phyloP scores from a whole-genome alignment of 176 grass and related monocot genomes.

The Alloteropsis semialata region DNA sequence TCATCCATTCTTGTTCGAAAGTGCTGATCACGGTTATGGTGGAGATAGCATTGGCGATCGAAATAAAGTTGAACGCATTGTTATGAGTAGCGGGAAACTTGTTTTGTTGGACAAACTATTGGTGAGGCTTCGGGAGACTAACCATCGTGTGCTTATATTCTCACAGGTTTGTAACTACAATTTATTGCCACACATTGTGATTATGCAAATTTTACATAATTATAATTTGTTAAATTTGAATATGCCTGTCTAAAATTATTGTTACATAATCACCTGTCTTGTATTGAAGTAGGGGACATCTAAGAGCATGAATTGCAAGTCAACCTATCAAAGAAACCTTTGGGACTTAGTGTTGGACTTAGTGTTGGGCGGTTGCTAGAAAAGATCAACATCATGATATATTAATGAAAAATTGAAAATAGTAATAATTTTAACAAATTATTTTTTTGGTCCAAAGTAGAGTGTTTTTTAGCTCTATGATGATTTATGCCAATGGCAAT shows the following conservation, averaged over 20 bases:
- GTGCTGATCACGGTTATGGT: slow-evolving; percentile 99
- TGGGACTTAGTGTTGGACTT: not conserved
- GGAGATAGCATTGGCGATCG: slow-evolving; percentile 82
- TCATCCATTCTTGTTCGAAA: slow-evolving; percentile 99
- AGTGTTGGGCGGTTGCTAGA: not conserved
- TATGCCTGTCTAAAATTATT: not conserved
- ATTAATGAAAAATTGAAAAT: not conserved
- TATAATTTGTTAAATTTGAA: slow-evolving; percentile 8
- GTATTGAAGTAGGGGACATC: not conserved
- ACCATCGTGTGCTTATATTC: slow-evolving; percentile 96
- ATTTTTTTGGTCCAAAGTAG: not conserved
- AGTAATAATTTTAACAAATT: not conserved
- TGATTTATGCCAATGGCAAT: not conserved
- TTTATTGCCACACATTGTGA: slow-evolving; percentile 2
- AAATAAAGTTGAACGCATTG: slow-evolving; percentile 96
- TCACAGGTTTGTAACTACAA: slow-evolving; percentile 67
- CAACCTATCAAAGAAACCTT: not conserved
- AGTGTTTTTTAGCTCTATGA: not conserved
- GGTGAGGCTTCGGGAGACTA: slow-evolving; percentile 86
- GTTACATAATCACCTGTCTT: not conserved
- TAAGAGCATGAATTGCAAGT: not conserved
- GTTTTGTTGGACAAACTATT: slow-evolving; percentile 94
- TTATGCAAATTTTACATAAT: not conserved
- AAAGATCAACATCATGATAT: not conserved
- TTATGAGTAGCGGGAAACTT: slow-evolving; percentile 95